phyloP scores from a whole-genome alignment of 2,329 filamentous ascomycete species.

The Aurifilum marmelostoma region DNA sequence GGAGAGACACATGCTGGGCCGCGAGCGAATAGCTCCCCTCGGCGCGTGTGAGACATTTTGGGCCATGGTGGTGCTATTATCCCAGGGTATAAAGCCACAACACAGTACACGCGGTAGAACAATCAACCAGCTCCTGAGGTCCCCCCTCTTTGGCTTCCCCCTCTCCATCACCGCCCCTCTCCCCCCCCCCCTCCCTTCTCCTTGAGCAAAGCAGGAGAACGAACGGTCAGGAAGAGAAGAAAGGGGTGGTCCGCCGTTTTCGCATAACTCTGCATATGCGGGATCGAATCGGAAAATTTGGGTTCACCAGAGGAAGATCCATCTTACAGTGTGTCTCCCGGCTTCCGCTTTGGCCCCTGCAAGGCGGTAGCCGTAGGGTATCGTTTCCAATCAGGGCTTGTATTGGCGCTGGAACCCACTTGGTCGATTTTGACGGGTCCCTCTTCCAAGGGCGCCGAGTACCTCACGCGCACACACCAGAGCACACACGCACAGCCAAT shows the following conservation, averaged over 20 bases:
- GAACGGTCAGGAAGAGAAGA: not conserved
- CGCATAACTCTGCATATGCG: not conserved
- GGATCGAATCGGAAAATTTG: slow-evolving; percentile 6
- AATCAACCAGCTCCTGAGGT: too few species aligned
- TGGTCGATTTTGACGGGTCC: slow-evolving; percentile 1
- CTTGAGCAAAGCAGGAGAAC: not conserved
- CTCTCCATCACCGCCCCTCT: not conserved
- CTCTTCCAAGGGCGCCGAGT: not conserved
- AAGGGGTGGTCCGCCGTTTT: not conserved
- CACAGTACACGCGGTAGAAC: not conserved
- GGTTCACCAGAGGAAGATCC: not conserved
- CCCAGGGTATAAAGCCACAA: not conserved
- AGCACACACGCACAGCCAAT: not conserved
- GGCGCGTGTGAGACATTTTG: slow-evolving; percentile 7
- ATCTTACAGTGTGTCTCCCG: not conserved
- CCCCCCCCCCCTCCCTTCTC: not conserved
- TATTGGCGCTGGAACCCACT: slow-evolving; percentile 4
- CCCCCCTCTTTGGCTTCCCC: not conserved
- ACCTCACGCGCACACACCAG: not conserved
- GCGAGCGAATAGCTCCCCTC: too few species aligned
- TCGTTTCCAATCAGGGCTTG: slow-evolving; percentile 12
- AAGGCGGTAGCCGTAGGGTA: slow-evolving; percentile 16
- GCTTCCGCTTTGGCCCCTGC: slow-evolving; percentile 7
- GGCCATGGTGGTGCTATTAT: not conserved
- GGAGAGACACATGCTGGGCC: not conserved